These are phyloP conservation scores for Dactylellina parvicollis DNA, from an alignment of 2,329 filamentous ascomycete genomes.

Conservation along the genomic window DNA sequence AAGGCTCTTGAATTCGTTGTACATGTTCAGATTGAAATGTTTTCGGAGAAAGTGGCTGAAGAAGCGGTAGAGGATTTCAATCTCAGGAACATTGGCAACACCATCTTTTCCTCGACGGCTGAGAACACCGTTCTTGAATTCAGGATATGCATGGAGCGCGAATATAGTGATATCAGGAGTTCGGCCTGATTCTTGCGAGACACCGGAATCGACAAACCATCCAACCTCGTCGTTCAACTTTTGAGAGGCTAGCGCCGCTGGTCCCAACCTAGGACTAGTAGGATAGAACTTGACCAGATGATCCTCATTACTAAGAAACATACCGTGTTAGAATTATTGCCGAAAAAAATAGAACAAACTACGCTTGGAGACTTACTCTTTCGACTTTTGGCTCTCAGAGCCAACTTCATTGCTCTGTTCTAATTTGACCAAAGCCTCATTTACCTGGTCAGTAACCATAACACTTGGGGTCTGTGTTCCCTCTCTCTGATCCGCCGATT, in stretches of 20 bases:
- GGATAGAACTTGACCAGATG: conserved; percentile 51
- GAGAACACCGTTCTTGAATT: conserved; percentile 49
- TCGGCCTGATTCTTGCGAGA: conserved; percentile 16
- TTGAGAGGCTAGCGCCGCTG: conserved; percentile 24
- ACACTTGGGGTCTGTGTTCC: conserved; percentile 21
- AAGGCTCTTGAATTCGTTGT: conserved; percentile 75
- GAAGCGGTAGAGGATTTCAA: conserved; percentile 76
- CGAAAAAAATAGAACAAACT: neutral
- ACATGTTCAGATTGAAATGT: conserved; percentile 79
- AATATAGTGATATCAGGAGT: conserved; percentile 30
- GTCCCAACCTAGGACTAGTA: conserved; percentile 51
- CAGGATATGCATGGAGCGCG: conserved; percentile 28
- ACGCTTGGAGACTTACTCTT: conserved; percentile 29
- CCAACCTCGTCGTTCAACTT: conserved; percentile 46
- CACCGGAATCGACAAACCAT: conserved; percentile 50
- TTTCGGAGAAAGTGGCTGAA: conserved; percentile 78
- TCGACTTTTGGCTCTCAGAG: conserved; percentile 27
- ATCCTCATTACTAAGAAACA: conserved; percentile 27
- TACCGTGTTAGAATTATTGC: neutral
- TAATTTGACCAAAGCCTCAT: conserved; percentile 48
- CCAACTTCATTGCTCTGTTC: conserved; percentile 21
- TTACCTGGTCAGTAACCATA: conserved; percentile 52
- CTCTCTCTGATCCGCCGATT: conserved; percentile 10
- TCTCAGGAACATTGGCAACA: conserved; percentile 63
- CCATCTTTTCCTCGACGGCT: conserved; percentile 42